These are phyloP conservation scores for Phaeoacremonium minimum DNA, from an alignment of 2,329 filamentous ascomycete genomes.

Conservation along the genomic window DNA sequence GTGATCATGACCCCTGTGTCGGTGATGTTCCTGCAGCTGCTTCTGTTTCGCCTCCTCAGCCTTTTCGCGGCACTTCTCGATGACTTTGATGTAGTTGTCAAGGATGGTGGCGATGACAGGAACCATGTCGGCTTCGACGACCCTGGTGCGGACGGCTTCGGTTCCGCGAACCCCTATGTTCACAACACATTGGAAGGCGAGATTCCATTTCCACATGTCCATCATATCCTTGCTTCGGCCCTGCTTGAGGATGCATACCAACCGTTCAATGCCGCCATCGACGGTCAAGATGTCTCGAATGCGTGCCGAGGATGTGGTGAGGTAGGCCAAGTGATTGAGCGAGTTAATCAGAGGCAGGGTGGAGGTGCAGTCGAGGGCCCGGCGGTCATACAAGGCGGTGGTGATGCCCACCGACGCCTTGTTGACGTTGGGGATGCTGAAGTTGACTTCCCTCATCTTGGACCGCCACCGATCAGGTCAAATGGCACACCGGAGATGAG, in stretches of 20 bases:
- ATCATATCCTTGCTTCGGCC: constrained; percentile 97
- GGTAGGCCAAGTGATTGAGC: constrained; percentile 95
- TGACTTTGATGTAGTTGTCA: constrained; percentile 95
- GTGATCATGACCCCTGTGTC: constrained; percentile 46
- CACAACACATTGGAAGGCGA: constrained; percentile 97
- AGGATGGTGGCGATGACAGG: constrained; percentile 97
- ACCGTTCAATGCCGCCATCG: constrained; percentile 93
- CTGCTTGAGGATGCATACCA: constrained; percentile 97
- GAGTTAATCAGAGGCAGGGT: constrained; percentile 98
- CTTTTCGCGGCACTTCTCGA: constrained; percentile 86
- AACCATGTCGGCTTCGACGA: constrained; percentile 98
- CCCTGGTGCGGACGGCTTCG: constrained; percentile 86
- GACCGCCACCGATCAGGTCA: constrained; percentile 11
- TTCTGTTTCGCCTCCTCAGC: constrained; percentile 78
- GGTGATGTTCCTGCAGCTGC: constrained; percentile 48
- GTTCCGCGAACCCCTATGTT: constrained; percentile 97
- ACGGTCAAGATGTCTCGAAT: constrained; percentile 97
- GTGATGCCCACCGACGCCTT: constrained; percentile 93
- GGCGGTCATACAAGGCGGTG: constrained; percentile 93
- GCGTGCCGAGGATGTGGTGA: constrained; percentile 94
- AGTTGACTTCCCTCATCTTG: constrained; percentile 98
- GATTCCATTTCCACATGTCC: constrained; percentile 99
- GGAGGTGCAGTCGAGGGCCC: constrained; percentile 96
- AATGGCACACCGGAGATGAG: background rate
- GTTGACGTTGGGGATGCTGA: constrained; percentile 96